phyloP scores from a whole-genome alignment of 2,329 filamentous ascomycete species.

The Arthroderma sp. region DNA sequence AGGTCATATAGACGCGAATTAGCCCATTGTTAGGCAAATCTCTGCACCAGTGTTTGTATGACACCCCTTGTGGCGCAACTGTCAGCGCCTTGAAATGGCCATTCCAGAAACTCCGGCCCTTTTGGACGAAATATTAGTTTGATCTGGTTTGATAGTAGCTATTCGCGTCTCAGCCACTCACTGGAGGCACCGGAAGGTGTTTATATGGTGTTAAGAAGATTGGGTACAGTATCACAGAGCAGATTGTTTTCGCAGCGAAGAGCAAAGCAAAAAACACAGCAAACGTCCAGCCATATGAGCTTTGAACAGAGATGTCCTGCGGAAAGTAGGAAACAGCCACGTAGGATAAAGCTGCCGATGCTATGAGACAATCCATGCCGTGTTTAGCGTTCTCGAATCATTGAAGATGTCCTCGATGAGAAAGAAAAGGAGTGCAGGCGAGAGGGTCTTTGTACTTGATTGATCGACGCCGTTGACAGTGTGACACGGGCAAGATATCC shows the following conservation, averaged over 20 bases:
- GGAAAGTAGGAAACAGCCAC: constrained; percentile 4
- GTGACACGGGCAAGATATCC: too few relatives aligned
- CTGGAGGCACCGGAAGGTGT: constrained; percentile 41
- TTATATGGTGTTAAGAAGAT: constrained; percentile 45
- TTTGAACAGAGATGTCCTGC: not conserved
- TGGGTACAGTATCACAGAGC: constrained; percentile 42
- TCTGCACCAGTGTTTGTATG: constrained; percentile 39
- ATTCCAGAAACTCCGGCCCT: constrained; percentile 31
- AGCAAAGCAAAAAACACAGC: not conserved
- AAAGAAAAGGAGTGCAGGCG: too few relatives aligned
- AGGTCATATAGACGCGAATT: constrained; percentile 50
- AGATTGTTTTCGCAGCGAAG: constrained; percentile 10
- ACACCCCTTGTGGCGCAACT: constrained; percentile 27
- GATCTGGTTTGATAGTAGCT: not conserved
- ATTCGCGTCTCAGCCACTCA: constrained; percentile 17
- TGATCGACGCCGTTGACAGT: too few relatives aligned
- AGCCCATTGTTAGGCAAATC: constrained; percentile 54
- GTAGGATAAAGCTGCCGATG: not conserved
- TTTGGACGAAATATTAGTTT: not conserved
- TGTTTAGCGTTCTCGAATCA: too few relatives aligned
- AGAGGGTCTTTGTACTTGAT: too few relatives aligned
- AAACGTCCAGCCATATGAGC: constrained; percentile 4
- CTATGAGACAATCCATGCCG: too few relatives aligned
- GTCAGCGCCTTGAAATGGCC: constrained; percentile 31
- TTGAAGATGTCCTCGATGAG: too few relatives aligned